These are phyloP conservation scores for Colletotrichum higginsianum DNA, from an alignment of 2,329 filamentous ascomycete species.

Conservation along the genomic window DNA sequence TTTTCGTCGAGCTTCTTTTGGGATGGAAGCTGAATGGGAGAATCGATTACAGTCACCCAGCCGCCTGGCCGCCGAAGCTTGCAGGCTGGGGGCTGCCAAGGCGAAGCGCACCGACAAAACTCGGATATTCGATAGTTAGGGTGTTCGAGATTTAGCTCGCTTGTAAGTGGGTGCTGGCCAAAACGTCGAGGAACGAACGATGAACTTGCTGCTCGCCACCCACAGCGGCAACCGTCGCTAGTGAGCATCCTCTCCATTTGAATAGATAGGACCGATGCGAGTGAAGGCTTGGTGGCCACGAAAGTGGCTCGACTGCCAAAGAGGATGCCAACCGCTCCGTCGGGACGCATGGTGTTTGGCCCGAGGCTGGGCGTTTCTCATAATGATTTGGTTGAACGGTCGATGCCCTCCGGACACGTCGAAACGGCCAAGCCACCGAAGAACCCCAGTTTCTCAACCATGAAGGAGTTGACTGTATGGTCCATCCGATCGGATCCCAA, in stretches of 20 bases:
- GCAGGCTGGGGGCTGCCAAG: slow-evolving; percentile 42
- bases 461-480: not conserved
- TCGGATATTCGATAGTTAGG: slow-evolving; percentile 41
- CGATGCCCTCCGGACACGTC: slow-evolving; percentile 6
- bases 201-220: slow-evolving; percentile 9
- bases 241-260: slow-evolving; percentile 18
- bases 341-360: slow-evolving; percentile 2
- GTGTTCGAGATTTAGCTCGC: slow-evolving; percentile 40
- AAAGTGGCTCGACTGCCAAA: slow-evolving; percentile 23
- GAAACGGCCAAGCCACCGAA: slow-evolving; percentile 24
- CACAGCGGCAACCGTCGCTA: not conserved
- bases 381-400: not conserved
- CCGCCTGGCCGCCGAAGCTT: slow-evolving; percentile 28
- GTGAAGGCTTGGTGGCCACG: slow-evolving; percentile 4
- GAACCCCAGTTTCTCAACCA: not conserved
- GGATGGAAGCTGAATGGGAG: not conserved
- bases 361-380: slow-evolving; percentile 16
- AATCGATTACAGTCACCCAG: not conserved
- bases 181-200: slow-evolving; percentile 17
- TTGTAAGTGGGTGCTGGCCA: slow-evolving; percentile 7
- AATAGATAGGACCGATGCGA: slow-evolving; percentile 12
- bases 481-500: not conserved
- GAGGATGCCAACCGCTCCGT: slow-evolving; percentile 11
- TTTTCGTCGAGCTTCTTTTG: not conserved
- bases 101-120: slow-evolving; percentile 37